Evolutionary conservation across 108 stramenopile genomes (phyloP).

Genomic region (Cylindrotheca closterium): DNA sequence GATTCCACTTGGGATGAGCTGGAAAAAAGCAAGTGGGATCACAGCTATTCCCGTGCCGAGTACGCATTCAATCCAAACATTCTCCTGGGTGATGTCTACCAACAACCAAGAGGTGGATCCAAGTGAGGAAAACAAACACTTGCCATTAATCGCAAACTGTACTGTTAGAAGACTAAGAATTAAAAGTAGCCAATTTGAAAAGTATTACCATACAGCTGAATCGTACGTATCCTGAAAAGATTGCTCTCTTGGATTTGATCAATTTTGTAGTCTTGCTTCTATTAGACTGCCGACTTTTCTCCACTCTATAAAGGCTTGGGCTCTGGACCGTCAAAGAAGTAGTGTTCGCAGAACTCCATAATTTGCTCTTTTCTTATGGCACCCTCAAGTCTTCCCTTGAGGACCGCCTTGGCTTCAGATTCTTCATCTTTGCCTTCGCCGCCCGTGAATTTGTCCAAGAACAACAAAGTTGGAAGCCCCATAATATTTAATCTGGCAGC

Average conservation of each 20-base stretch:
- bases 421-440: conserved; percentile 46
- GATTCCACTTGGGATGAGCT: conserved; percentile 22
- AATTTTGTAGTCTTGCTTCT: too few relatives aligned
- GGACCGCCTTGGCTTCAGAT: conserved; percentile 59
- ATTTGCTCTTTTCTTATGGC: conserved; percentile 72
- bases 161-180: too few relatives aligned
- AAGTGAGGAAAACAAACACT: too few relatives aligned
- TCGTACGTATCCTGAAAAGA: too few relatives aligned
- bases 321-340: conserved; percentile 77
- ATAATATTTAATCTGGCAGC: conserved; percentile 73
- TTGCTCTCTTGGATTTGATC: too few relatives aligned
- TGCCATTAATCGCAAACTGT: too few relatives aligned
- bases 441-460: conserved; percentile 62
- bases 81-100: conserved; percentile 3
- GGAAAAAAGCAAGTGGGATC: conserved; percentile 29
- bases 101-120: background rate
- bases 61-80: conserved; percentile 29
- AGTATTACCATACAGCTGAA: too few relatives aligned
- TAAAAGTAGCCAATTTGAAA: too few relatives aligned
- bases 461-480: conserved; percentile 79
- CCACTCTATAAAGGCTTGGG: conserved; percentile 41
- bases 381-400: conserved; percentile 82
- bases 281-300: too few relatives aligned
- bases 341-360: conserved; percentile 60
- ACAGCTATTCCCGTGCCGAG: conserved; percentile 17